These are phyloP conservation scores for Eucalyptus regnans DNA, from an alignment of 345 rosid genomes.

Conservation along the genomic window DNA sequence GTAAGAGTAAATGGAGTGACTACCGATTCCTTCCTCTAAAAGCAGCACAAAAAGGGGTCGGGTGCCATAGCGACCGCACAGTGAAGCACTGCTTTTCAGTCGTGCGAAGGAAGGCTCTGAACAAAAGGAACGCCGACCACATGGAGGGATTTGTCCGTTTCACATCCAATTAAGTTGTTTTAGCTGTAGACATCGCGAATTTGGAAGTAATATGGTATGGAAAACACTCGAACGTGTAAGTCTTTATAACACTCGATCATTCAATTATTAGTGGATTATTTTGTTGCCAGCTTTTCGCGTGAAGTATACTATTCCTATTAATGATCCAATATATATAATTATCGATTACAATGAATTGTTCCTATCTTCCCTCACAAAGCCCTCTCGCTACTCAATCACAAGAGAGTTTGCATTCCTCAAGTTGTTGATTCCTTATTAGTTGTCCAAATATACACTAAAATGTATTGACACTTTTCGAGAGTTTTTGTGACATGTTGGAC, in stretches of 20 bases:
- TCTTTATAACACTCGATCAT: background rate
- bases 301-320: background rate
- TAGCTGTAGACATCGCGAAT: background rate
- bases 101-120: too few relatives aligned
- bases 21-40: too few relatives aligned
- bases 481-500: too few relatives aligned
- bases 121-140: too few relatives aligned
- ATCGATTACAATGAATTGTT: background rate
- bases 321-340: background rate
- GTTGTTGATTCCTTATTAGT: background rate
- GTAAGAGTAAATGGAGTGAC: too few relatives aligned
- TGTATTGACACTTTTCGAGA: too few relatives aligned
- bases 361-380: background rate
- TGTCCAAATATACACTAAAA: background rate
- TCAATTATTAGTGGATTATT: too few relatives aligned
- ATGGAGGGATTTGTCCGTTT: background rate
- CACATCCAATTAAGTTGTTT: background rate
- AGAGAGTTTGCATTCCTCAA: background rate
- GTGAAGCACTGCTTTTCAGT: too few relatives aligned
- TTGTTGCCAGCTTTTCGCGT: too few relatives aligned
- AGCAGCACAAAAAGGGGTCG: too few relatives aligned
- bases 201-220: rapidly evolving
- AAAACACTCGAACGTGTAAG: background rate
- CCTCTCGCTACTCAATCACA: background rate
- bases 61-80: too few relatives aligned